Base-by-base conservation (phyloP, 441 rosid genomes). In the Omphalea diandra region DNA sequence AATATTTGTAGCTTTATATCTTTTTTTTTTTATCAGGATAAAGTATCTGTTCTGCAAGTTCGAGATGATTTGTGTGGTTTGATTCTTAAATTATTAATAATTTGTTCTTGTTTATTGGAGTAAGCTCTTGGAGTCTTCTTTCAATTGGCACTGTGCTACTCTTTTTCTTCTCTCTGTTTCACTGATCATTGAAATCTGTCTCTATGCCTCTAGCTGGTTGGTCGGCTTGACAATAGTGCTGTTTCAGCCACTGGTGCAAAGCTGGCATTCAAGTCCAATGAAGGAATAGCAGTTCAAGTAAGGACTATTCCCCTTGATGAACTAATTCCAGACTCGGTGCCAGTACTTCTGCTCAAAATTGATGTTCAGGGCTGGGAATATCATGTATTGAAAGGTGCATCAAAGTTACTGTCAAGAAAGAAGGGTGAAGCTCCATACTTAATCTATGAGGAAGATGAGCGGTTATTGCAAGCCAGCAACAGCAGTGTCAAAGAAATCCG, bases 361-460 rank as follows among this genome's bases (percentile, higher is more conserved):
- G 99, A 95, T 60, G 97, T 95, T 72, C 99, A 93, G 80, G 99
- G 99, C 69, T 95, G 99, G 99, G 99, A 95, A 69, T 83, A 84
- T 79, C 98, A 93, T 50, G 99, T 95, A 14, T 54, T 95, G 70
- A 93, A 85, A 70, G 99, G 98, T 4, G 97, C 98, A 22, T 31
- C 82, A 59, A 89, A 90, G 81, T 76, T 95, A 43, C 83, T 93
- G 3, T 90, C 91, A 0, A 82, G 97, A 82, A 85, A 88, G 71
- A 85, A 86, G 26, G 58, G 80, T 31, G 90, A 90, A 78, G 94
- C 98, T 63, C 99, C 99, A 2, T 95, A 89, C 77, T 60, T 95
- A 24, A 90, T 95, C 50, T 93, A 90, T 0, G 98, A 95, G 78
- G 97, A 95, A 77, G 99, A 95, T 64, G 99, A 90, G 73, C 86